phyloP scores from a whole-genome alignment of 1,139 yeast genomes.

The Kodamaea fungicola region DNA sequence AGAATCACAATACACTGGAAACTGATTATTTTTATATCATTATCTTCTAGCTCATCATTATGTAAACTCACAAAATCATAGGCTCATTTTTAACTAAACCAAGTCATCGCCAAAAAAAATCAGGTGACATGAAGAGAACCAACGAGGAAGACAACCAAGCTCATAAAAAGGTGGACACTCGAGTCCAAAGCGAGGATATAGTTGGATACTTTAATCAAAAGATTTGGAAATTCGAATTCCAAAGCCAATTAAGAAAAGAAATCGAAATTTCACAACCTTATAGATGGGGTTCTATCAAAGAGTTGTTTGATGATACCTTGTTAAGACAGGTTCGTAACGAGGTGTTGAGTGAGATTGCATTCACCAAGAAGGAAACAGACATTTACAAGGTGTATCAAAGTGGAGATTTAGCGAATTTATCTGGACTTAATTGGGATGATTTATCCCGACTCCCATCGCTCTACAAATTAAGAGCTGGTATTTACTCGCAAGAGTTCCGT shows the following conservation, averaged over 20 bases:
- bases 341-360: constrained; percentile 77
- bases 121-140: constrained; percentile 7
- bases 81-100: neutral
- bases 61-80: too few relatives aligned
- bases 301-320: constrained; percentile 71
- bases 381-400: constrained; percentile 92
- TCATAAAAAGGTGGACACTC: constrained; percentile 4
- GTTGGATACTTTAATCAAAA: constrained; percentile 49
- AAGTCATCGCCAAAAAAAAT: neutral
- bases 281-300: constrained; percentile 80
- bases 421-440: constrained; percentile 80
- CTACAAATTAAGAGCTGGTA: constrained; percentile 74
- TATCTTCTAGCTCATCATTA: too few relatives aligned
- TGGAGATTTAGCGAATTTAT: constrained; percentile 91
- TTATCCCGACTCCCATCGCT: constrained; percentile 69
- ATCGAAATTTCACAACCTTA: constrained; percentile 67
- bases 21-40: too few relatives aligned
- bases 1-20: too few relatives aligned
- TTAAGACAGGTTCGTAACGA: constrained; percentile 79
- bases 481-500: constrained; percentile 83
- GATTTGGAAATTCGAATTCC: constrained; percentile 49
- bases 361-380: constrained; percentile 94
- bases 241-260: constrained; percentile 33
- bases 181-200: constrained; percentile 29
- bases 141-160: constrained; percentile 4